phyloP scores from a whole-genome alignment of 805 yeast genomes.

The Wickerhamomyces bisporus region DNA sequence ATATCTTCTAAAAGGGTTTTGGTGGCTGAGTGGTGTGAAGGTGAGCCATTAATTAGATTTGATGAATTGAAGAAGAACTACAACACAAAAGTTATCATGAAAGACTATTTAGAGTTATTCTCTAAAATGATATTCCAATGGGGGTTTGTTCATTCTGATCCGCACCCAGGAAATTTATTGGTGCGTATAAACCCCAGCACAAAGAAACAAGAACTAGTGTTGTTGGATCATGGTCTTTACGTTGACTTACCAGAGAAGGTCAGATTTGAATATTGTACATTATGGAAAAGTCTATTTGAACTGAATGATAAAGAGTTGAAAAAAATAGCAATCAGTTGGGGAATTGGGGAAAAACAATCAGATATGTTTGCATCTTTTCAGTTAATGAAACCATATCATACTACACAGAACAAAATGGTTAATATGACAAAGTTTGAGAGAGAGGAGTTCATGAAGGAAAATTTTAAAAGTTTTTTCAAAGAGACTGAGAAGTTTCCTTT shows the following conservation, averaged over 20 bases:
- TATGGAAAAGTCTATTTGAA: slow-evolving; percentile 61
- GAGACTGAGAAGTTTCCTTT: slow-evolving; percentile 66
- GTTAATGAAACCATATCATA: slow-evolving; percentile 41
- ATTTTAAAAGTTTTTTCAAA: slow-evolving; percentile 49
- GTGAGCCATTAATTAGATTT: slow-evolving; percentile 48
- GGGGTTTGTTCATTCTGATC: slow-evolving; percentile 66
- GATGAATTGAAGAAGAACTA: slow-evolving; percentile 35
- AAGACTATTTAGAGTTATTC: slow-evolving; percentile 42
- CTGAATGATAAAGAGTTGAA: slow-evolving; percentile 43
- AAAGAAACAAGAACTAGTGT: slow-evolving; percentile 49
- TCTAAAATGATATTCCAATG: slow-evolving; percentile 55
- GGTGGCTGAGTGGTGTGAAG: slow-evolving; percentile 75
- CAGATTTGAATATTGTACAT: slow-evolving; percentile 47
- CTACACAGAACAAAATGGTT: slow-evolving; percentile 23
- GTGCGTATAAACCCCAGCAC: slow-evolving; percentile 34
- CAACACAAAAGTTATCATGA: slow-evolving; percentile 37
- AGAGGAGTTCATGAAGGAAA: slow-evolving; percentile 38
- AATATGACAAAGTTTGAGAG: slow-evolving; percentile 34
- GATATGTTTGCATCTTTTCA: slow-evolving; percentile 58
- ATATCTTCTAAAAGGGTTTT: slow-evolving; percentile 46
- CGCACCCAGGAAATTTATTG: slow-evolving; percentile 77
- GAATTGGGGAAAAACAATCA: slow-evolving; percentile 50
- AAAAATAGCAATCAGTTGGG: slow-evolving; percentile 56
- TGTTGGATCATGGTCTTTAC: slow-evolving; percentile 74
- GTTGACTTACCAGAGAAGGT: slow-evolving; percentile 47